These are phyloP conservation scores for Lipomyces chichibuensis DNA, from an alignment of 805 yeast genomes.

Conservation along the genomic window DNA sequence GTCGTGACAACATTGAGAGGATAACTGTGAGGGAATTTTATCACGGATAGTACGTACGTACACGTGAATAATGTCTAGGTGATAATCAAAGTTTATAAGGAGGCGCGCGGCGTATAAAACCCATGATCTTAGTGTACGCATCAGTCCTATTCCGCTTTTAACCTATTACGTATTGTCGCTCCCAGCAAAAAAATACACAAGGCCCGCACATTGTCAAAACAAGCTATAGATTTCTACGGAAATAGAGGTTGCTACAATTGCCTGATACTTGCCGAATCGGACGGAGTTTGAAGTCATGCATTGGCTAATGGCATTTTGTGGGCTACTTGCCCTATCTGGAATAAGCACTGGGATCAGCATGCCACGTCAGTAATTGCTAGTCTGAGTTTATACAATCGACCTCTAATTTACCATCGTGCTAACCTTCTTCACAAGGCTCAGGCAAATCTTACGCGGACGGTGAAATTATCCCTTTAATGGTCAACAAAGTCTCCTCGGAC, in stretches of 20 bases:
- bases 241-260: background rate
- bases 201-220: background rate
- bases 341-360: background rate
- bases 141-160: background rate
- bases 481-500: conserved; percentile 79
- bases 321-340: background rate
- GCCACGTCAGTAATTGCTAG: background rate
- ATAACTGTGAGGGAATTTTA: too few relatives aligned
- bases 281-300: background rate
- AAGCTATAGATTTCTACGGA: background rate
- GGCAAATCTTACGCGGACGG: conserved; percentile 49
- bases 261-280: background rate
- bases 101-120: too few relatives aligned
- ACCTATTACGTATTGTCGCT: background rate
- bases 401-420: background rate
- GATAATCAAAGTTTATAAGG: background rate
- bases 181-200: background rate
- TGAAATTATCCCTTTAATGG: conserved; percentile 67
- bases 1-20: too few relatives aligned
- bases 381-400: background rate
- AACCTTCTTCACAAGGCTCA: conserved; percentile 4
- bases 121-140: background rate
- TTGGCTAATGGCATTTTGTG: background rate
- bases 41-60: background rate
- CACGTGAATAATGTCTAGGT: background rate